Evolutionary conservation across 176 grass and related monocot species (phyloP).

Genomic region (Bolboschoenus planiculmis): DNA sequence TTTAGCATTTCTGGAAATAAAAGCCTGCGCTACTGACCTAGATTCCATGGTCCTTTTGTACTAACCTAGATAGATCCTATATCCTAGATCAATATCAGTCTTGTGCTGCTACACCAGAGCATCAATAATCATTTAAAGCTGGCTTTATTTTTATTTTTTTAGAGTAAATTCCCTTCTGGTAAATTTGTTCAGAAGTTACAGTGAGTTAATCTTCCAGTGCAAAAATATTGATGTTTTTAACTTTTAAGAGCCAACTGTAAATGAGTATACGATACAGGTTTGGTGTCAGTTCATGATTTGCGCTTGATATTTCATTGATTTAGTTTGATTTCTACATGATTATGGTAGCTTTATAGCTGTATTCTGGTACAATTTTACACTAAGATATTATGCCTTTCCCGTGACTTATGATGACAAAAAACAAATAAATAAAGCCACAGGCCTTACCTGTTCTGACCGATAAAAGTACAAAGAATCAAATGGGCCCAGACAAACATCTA

Average conservation of each 20-base stretch:
- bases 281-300: slow-evolving; percentile 3
- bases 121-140: slow-evolving; percentile 1
- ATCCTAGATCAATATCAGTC: slow-evolving; percentile 13
- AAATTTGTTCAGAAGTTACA: not conserved
- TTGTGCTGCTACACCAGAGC: not conserved
- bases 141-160: not conserved
- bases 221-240: not conserved
- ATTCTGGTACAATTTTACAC: slow-evolving; percentile 3
- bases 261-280: not conserved
- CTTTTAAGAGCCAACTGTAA: not conserved
- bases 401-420: not conserved
- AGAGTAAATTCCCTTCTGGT: not conserved
- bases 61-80: slow-evolving; percentile 2
- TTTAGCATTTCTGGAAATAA: slow-evolving; percentile 22
- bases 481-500: not conserved
- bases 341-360: slow-evolving; percentile 11
- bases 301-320: not conserved
- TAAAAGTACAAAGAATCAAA: slow-evolving; percentile 5
- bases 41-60: slow-evolving; percentile 24
- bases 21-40: slow-evolving; percentile 11
- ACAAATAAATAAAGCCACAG: not conserved
- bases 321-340: not conserved
- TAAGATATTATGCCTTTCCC: slow-evolving; percentile 2
- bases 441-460: not conserved
- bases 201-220: not conserved